Conservation (phyloP, 176 grass and related monocot genomes). For the Neostapfia colusana region DNA sequence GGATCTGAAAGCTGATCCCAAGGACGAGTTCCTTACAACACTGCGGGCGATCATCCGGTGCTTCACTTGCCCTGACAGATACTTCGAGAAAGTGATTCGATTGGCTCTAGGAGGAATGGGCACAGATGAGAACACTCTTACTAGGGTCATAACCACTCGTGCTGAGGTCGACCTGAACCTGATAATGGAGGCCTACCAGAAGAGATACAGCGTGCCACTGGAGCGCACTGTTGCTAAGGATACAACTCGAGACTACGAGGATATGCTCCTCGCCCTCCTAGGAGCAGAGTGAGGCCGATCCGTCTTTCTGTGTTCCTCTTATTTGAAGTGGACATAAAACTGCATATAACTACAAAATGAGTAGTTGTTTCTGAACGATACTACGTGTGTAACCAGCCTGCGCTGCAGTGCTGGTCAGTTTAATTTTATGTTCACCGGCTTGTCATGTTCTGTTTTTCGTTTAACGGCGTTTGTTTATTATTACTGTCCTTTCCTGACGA, state of each 20-base stretch:
- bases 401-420: conserved; percentile 12
- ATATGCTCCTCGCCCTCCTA: conserved; percentile 67
- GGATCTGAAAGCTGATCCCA: conserved; percentile 80
- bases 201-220: conserved; percentile 77
- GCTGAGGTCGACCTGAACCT: conserved; percentile 77
- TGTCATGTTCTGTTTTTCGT: background rate
- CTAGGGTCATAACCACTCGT: conserved; percentile 69
- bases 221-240: conserved; percentile 66
- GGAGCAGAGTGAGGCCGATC: conserved; percentile 48
- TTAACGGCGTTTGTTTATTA: background rate
- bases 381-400: conserved; percentile 1
- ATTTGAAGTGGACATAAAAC: conserved; percentile 15
- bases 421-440: background rate
- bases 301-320: background rate
- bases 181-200: conserved; percentile 76
- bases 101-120: conserved; percentile 59
- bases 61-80: conserved; percentile 71
- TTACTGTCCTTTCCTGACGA: background rate
- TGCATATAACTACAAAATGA: background rate
- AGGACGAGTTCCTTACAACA: conserved; percentile 72
- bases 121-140: conserved; percentile 76
- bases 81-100: conserved; percentile 74
- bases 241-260: conserved; percentile 74
- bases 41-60: conserved; percentile 71
- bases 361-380: conserved; percentile 35